Evolutionary conservation across 768 basidiomycete species (phyloP).

Genomic region (Porpolomopsis calyptriformis): DNA sequence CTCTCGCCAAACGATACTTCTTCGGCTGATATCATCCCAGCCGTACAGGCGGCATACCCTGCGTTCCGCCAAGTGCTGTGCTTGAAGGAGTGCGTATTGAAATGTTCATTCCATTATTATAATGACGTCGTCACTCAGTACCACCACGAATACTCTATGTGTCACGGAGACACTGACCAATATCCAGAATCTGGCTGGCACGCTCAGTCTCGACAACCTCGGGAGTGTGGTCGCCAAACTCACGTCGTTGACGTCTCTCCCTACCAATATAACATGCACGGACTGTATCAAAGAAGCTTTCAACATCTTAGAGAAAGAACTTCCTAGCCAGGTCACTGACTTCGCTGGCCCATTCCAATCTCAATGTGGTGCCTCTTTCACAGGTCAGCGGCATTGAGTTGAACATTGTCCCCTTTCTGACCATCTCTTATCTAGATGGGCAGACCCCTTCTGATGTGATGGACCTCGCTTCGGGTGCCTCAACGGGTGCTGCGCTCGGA

Average conservation of each 20-base stretch:
- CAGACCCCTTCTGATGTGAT: slow-evolving; percentile 3
- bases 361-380: slow-evolving; percentile 44
- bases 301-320: slow-evolving; percentile 27
- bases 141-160: slow-evolving; percentile 24
- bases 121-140: background rate
- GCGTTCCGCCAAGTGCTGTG: slow-evolving; percentile 45
- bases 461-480: background rate
- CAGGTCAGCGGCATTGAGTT: slow-evolving; percentile 27
- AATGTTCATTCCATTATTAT: background rate
- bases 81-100: slow-evolving; percentile 48
- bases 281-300: slow-evolving; percentile 33
- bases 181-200: slow-evolving; percentile 32
- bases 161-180: slow-evolving; percentile 44
- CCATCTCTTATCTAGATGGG: slow-evolving; percentile 3
- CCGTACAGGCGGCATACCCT: slow-evolving; percentile 48
- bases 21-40: slow-evolving; percentile 17
- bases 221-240: slow-evolving; percentile 2
- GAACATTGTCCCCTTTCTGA: background rate
- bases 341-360: slow-evolving; percentile 21
- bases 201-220: slow-evolving; percentile 27
- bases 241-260: background rate
- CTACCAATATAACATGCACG: slow-evolving; percentile 1
- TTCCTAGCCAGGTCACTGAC: slow-evolving; percentile 25
- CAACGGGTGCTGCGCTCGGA: background rate
- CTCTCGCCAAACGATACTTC: slow-evolving; percentile 16